Evolutionary conservation across 2,329 filamentous ascomycete species (phyloP), one percentile per base, ranked within the genome.

Genomic region (Neoscytalidium dimidiatum): DNA sequence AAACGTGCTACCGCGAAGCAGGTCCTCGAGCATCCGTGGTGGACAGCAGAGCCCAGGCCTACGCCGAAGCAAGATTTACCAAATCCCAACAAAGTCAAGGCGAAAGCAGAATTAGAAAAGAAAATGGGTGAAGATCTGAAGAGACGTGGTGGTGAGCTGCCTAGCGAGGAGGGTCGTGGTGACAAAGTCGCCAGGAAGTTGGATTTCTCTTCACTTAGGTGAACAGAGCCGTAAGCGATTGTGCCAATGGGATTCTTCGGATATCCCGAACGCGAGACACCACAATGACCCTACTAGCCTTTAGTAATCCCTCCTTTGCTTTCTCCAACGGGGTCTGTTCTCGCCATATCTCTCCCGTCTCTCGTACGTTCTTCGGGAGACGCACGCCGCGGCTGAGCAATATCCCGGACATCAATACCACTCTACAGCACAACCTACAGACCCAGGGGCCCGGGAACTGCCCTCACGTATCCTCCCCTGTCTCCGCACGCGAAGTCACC

Each of bases 61-160:
- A 96, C 92, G 1, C 86, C 85, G 67, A 93, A 93, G 71, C 86
- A 92, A 73, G 88, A 95, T 71, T 81, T 99, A 60, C 95, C 95
- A 1, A 53, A 63, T 35, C 61, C 61, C 23, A 60, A 68, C 95
- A 94, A 75, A 85, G 85, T 4, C 90, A 87, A 0, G 91, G 89
- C 11, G 35, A 52, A 46, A 74, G 72, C 1, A 17, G 62, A 64
- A 23, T 43, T 43, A 7, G 83, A 88, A 66, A 87, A 91, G 71
- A 91, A 91, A 77, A 87, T 95, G 81, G 93, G 87, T 0, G 90
- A 91, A 66, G 94, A 97, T 77, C 80, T 97, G 57, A 93, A 92
- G 79, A 85, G 91, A 68, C 86, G 88, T 62, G 90, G 88, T 1
- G 92, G 92, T 1, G 82, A 91, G 56, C 75, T 92, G 38, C 90